A percentile compares a stretch with the other conserved stretches of the same genome.
phyloP scores from a whole-genome alignment of 2,329 filamentous ascomycete genomes.

The Phialophora chinensis region DNA sequence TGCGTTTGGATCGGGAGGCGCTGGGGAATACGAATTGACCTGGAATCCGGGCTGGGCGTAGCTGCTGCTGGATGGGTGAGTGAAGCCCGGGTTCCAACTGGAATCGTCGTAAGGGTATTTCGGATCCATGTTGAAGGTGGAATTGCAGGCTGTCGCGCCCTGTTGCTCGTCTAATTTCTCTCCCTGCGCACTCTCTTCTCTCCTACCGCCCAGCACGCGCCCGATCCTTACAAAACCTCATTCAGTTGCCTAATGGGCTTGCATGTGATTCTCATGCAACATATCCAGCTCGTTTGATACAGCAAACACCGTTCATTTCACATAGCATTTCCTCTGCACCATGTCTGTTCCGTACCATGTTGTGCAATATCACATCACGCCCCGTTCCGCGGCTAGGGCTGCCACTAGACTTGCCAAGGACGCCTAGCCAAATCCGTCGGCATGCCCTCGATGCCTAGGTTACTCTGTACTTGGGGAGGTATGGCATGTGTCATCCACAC shows the following conservation, averaged over 20 bases:
- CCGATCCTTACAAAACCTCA: background rate
- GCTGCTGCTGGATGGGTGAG: conserved; percentile 1
- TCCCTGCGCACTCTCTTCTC: background rate
- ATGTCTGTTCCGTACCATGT: no score
- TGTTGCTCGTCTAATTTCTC: background rate
- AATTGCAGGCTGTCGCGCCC: background rate
- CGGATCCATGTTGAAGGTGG: conserved; percentile 26
- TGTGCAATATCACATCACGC: conserved; percentile 1
- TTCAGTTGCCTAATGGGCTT: background rate
- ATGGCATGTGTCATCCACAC: background rate
- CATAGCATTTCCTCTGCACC: no score
- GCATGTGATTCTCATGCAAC: no score
- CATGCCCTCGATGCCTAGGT: background rate
- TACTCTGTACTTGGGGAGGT: background rate
- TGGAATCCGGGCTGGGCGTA: conserved; percentile 12
- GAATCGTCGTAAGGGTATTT: conserved; percentile 20
- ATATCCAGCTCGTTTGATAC: background rate
- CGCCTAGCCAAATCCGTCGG: background rate
- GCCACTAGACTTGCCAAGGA: background rate
- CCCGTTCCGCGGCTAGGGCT: background rate
- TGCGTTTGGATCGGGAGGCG: conserved; percentile 8
- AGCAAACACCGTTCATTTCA: background rate
- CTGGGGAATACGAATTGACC: conserved; percentile 3
- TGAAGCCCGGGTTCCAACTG: conserved; percentile 4
- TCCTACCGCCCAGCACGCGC: background rate